Percentiles rank a stretch among this genome's conserved stretches.
Evolutionary conservation across 805 yeast species (phyloP).

Genomic region (Teunomyces atbi): DNA sequence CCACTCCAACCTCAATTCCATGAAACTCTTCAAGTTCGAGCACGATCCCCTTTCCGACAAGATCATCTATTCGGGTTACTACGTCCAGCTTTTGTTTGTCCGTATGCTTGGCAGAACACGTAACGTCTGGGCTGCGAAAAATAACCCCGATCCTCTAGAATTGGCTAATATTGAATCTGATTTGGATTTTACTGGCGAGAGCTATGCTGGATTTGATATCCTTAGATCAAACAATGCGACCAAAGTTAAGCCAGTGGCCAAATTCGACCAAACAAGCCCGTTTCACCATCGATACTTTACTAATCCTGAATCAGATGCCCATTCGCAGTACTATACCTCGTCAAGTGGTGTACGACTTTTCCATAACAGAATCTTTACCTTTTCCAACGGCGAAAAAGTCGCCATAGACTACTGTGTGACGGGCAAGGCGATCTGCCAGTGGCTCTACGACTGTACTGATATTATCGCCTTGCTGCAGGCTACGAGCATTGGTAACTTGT

Average conservation of each 20-base stretch:
- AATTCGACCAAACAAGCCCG: slow-evolving; percentile 45
- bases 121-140: slow-evolving; percentile 65
- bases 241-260: background rate
- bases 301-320: slow-evolving; percentile 85
- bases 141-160: slow-evolving; percentile 43
- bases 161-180: background rate
- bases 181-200: background rate
- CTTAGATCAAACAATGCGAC: background rate
- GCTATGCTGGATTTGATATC: background rate
- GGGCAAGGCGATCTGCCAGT: slow-evolving; percentile 79
- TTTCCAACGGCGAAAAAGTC: slow-evolving; percentile 12
- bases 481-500: slow-evolving; percentile 47
- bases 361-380: slow-evolving; percentile 36
- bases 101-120: slow-evolving; percentile 64
- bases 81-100: slow-evolving; percentile 63
- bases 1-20: slow-evolving; percentile 60
- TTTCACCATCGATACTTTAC: slow-evolving; percentile 75
- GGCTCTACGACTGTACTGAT: slow-evolving; percentile 90
- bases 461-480: slow-evolving; percentile 54
- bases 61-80: slow-evolving; percentile 58
- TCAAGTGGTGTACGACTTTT: slow-evolving; percentile 63
- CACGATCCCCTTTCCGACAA: slow-evolving; percentile 58
- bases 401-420: slow-evolving; percentile 51
- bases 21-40: slow-evolving; percentile 68
- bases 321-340: slow-evolving; percentile 74